A percentile compares a stretch with the other conserved stretches of the same genome.
These are phyloP conservation scores for Erythrophleum ivorense DNA, from an alignment of 331 rosid genomes.

Conservation along the genomic window DNA sequence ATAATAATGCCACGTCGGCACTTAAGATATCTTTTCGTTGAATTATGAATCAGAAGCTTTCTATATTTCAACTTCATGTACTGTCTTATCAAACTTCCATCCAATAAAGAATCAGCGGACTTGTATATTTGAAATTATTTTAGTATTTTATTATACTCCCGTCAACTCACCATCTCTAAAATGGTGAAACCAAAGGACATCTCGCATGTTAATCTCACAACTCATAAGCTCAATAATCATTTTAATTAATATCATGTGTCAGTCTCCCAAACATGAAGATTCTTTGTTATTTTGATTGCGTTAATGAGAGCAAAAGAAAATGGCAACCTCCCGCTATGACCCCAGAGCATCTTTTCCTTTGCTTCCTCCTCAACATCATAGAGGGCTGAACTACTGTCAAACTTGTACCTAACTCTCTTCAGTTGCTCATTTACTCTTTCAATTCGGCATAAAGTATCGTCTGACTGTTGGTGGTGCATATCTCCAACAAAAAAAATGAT, in stretches of 20 bases:
- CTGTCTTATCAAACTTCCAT: conserved; percentile 19
- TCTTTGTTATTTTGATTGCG: background rate
- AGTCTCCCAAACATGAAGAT: background rate
- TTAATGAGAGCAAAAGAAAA: background rate
- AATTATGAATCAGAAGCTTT: background rate
- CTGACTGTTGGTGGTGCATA: no score
- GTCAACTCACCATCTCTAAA: conserved; percentile 50
- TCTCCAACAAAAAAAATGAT: no score
- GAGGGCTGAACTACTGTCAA: background rate
- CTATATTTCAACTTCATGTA: background rate
- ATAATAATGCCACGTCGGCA: conserved; percentile 33
- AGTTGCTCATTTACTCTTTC: no score
- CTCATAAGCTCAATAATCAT: conserved; percentile 23
- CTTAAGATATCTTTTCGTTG: conserved; percentile 18
- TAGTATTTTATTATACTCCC: conserved; percentile 14
- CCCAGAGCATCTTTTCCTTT: background rate
- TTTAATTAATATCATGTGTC: background rate
- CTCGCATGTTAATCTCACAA: conserved; percentile 42
- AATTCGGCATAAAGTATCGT: no score
- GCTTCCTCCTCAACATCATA: background rate
- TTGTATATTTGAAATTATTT: background rate
- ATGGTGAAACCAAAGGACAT: conserved; percentile 59
- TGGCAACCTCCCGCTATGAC: no score
- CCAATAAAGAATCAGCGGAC: conserved; percentile 9
- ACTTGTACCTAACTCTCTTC: background rate